Evolutionary conservation across 169 alveolate species (phyloP).

Genomic region (Plasmodium malariae): DNA sequence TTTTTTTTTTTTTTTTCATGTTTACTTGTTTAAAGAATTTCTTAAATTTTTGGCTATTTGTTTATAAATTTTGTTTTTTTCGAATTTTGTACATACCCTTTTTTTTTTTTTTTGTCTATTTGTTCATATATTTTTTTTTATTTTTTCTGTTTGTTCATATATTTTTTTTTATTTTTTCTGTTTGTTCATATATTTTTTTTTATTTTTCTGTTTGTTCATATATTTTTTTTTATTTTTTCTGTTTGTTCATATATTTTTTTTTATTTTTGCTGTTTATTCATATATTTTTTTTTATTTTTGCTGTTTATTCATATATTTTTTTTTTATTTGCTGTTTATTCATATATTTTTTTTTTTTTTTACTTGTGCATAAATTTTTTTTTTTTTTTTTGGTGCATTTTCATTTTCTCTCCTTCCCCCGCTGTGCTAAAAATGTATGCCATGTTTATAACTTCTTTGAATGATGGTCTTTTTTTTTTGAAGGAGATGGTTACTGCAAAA

Average conservation of each 20-base stretch:
- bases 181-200: neutral
- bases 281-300: no score
- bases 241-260: no score
- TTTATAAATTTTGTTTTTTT: neutral
- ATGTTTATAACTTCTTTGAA: constrained; percentile 1
- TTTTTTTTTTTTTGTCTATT: constrained; percentile 4
- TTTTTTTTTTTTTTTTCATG: constrained; percentile 2
- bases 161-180: neutral
- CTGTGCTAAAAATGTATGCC: no score
- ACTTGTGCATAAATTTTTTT: no score
- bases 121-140: neutral
- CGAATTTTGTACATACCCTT: neutral
- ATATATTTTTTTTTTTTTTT: no score
- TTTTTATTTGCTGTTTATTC: no score
- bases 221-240: neutral
- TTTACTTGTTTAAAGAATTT: neutral
- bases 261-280: no score
- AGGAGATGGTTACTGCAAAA: constrained; percentile 72
- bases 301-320: no score
- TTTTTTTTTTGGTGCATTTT: no score
- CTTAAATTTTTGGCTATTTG: neutral
- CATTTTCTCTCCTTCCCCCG: no score
- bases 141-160: neutral
- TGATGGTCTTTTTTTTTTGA: neutral
- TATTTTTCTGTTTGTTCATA: neutral